Percentiles rank a stretch among this genome's conserved stretches.
These are phyloP conservation scores for Leccinum boreale DNA, from an alignment of 768 basidiomycete species.

Conservation along the genomic window DNA sequence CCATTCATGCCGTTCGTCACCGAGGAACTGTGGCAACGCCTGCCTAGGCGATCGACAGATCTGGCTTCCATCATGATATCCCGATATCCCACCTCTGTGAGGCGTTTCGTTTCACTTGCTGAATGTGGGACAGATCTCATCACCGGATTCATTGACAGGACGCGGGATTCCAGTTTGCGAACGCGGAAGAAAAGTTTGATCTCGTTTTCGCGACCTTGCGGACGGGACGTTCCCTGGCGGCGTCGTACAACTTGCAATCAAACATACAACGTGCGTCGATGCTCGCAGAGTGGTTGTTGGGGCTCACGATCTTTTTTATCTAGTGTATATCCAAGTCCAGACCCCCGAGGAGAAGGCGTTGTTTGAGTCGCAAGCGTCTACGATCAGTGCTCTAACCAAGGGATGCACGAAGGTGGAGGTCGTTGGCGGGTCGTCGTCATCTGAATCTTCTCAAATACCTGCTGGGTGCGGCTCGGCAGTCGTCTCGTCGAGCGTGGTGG, in stretches of 20 bases:
- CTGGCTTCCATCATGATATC: conserved; percentile 86
- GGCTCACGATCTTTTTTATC: background rate
- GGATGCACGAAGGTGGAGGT: conserved; percentile 78
- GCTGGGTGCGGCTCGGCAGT: conserved; percentile 78
- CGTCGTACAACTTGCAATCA: conserved; percentile 82
- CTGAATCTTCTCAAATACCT: conserved; percentile 58
- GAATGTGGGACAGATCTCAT: background rate
- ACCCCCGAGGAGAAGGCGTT: conserved; percentile 59
- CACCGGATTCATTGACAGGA: conserved; percentile 44
- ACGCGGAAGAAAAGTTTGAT: conserved; percentile 84
- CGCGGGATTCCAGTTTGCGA: conserved; percentile 52
- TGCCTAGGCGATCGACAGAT: conserved; percentile 84
- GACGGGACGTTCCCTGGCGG: conserved; percentile 46
- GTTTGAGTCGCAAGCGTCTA: conserved; percentile 68
- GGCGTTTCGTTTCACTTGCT: conserved; percentile 27
- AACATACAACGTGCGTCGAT: conserved; percentile 46
- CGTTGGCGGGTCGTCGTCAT: conserved; percentile 46
- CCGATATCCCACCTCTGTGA: conserved; percentile 73
- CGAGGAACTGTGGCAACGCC: conserved; percentile 96
- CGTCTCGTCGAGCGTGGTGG: conserved; percentile 68
- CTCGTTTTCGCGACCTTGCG: conserved; percentile 77
- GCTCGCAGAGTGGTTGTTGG: background rate
- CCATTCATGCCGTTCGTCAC: conserved; percentile 99
- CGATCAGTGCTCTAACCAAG: conserved; percentile 82
- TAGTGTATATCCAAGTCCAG: conserved; percentile 74